These are phyloP conservation scores for Ogataea ganodermae DNA, from an alignment of 805 yeast genomes.

Conservation along the genomic window DNA sequence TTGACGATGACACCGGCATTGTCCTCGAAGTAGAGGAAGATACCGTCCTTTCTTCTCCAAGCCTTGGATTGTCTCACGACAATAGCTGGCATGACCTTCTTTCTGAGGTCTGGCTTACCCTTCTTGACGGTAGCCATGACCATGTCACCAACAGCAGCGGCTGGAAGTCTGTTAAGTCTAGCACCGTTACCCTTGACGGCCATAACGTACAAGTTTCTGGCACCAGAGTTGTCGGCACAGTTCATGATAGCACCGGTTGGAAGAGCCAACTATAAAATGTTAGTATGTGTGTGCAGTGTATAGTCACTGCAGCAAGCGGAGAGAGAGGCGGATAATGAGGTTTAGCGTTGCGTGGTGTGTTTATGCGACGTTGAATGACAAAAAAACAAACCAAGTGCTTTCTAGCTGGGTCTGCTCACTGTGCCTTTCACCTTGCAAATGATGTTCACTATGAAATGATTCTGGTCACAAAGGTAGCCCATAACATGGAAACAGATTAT, in stretches of 20 bases:
- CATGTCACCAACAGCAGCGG: constrained; percentile 99
- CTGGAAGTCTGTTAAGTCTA: constrained; percentile 99
- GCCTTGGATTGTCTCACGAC: constrained; percentile 99
- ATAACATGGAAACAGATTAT: too few species aligned
- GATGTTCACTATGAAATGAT: too few species aligned
- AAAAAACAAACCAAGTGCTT: too few species aligned
- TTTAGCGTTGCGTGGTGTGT: too few species aligned
- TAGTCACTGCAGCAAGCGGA: background rate
- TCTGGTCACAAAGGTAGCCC: too few species aligned
- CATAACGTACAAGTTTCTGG: constrained; percentile 97
- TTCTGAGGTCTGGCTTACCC: constrained; percentile 99
- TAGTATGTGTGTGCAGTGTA: constrained; percentile 13
- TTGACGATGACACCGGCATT: constrained; percentile 99
- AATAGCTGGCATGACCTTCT: constrained; percentile 99
- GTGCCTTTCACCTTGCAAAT: too few species aligned
- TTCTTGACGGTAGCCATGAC: constrained; percentile 99
- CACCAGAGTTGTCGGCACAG: constrained; percentile 99
- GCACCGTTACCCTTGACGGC: constrained; percentile 99
- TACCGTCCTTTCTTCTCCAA: constrained; percentile 99
- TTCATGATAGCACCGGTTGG: constrained; percentile 99
- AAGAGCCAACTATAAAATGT: constrained; percentile 78
- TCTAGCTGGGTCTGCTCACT: too few species aligned
- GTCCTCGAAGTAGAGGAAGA: constrained; percentile 99
- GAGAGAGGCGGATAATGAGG: too few species aligned
- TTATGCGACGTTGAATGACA: too few species aligned